Percentiles rank a stretch among this genome's conserved stretches.
These are phyloP conservation scores for Porcisia deanei DNA, from an alignment of 208 protist genomes.

Conservation along the genomic window DNA sequence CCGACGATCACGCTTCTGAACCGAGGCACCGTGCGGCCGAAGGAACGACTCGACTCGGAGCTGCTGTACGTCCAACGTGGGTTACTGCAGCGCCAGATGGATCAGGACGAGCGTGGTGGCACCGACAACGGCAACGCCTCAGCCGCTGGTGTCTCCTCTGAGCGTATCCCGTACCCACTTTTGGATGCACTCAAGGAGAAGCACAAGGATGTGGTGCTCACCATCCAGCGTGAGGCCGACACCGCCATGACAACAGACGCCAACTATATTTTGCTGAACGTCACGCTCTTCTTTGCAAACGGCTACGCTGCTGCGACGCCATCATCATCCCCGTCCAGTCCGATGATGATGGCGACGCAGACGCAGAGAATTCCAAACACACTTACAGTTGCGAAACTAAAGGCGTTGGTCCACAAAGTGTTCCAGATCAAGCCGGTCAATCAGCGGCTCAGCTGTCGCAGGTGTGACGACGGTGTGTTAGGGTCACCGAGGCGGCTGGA, in stretches of 20 bases:
- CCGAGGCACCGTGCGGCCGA: constrained; percentile 71
- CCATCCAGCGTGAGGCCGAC: constrained; percentile 71
- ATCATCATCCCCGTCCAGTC: neutral
- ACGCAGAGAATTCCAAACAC: constrained; percentile 70
- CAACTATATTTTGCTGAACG: constrained; percentile 66
- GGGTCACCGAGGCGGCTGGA: constrained; percentile 49
- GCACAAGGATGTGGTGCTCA: constrained; percentile 87
- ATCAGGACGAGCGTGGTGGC: constrained; percentile 11
- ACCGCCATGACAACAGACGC: constrained; percentile 65
- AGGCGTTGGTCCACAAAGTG: constrained; percentile 65
- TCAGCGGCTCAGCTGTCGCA: constrained; percentile 66
- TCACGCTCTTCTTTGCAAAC: constrained; percentile 62
- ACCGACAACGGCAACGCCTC: neutral
- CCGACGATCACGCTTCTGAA: constrained; percentile 79
- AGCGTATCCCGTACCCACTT: constrained; percentile 44
- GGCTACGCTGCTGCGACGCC: constrained; percentile 24
- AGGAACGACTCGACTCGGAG: constrained; percentile 85
- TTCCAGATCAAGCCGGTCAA: constrained; percentile 71
- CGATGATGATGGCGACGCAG: constrained; percentile 4
- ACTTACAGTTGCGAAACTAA: constrained; percentile 79
- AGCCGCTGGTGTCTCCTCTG: neutral
- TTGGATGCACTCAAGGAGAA: constrained; percentile 66
- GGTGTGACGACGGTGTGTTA: constrained; percentile 65
- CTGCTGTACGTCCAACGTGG: constrained; percentile 89
- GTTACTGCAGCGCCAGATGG: constrained; percentile 39